Conservation (phyloP, 2,329 filamentous ascomycete species). For the Sarocladium brachiariae region DNA sequence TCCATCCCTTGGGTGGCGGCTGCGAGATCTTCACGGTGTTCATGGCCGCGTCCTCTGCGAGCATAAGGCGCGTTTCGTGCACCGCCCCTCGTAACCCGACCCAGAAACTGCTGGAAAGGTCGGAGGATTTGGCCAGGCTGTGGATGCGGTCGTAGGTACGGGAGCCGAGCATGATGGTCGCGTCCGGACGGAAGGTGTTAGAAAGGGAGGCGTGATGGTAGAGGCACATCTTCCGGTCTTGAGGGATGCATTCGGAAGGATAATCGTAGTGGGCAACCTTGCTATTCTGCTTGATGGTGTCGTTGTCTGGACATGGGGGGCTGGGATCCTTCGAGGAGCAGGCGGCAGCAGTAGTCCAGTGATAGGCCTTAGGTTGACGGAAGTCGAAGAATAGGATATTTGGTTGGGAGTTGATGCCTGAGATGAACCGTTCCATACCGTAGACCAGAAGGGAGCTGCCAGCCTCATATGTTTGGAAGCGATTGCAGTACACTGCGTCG, state of each 20-base stretch:
- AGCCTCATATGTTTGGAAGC: conserved; percentile 39
- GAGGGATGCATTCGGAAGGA: conserved; percentile 26
- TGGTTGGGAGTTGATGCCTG: conserved; percentile 36
- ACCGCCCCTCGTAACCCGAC: conserved; percentile 41
- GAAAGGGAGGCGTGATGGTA: conserved; percentile 40
- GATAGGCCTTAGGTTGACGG: conserved; percentile 40
- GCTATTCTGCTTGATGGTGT: neutral
- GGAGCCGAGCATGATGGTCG: conserved; percentile 36
- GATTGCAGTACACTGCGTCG: conserved; percentile 46
- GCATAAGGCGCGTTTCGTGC: conserved; percentile 32
- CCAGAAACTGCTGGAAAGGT: conserved; percentile 41
- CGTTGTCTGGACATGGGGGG: conserved; percentile 23
- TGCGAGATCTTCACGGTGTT: conserved; percentile 9
- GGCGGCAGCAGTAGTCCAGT: conserved; percentile 40
- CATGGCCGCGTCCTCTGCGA: conserved; percentile 17
- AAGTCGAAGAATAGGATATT: conserved; percentile 48
- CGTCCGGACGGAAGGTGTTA: conserved; percentile 42
- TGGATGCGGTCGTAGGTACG: conserved; percentile 30
- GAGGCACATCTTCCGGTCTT: conserved; percentile 28
- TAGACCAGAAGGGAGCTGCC: conserved; percentile 42
- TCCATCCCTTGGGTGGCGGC: conserved; percentile 20
- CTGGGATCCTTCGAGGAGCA: conserved; percentile 33
- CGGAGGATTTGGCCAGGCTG: conserved; percentile 40
- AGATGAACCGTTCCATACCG: conserved; percentile 44
- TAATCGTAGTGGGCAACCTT: conserved; percentile 5